phyloP scores from a whole-genome alignment of 2,329 filamentous ascomycete genomes.

The Mollisiaceae sp. region DNA sequence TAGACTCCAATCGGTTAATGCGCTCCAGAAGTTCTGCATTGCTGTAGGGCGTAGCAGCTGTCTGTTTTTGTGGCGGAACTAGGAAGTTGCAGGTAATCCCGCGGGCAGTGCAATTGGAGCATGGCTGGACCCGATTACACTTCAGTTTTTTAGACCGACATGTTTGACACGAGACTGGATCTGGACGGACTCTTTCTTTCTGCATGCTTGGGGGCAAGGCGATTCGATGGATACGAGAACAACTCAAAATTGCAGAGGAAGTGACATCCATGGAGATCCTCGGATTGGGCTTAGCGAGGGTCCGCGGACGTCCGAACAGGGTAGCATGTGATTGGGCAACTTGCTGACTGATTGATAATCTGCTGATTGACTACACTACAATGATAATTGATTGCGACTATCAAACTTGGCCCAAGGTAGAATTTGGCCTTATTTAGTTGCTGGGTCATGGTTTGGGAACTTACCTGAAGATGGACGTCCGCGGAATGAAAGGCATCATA shows the following conservation, averaged over 20 bases:
- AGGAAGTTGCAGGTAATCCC: constrained; percentile 29
- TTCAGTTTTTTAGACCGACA: constrained; percentile 33
- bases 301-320: background rate
- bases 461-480: background rate
- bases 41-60: constrained; percentile 10
- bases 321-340: too few relatives aligned
- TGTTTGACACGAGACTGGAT: constrained; percentile 31
- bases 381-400: too few relatives aligned
- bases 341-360: background rate
- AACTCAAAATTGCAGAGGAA: background rate
- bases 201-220: constrained; percentile 24
- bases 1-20: background rate
- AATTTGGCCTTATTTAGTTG: too few relatives aligned
- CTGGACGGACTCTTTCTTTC: constrained; percentile 29
- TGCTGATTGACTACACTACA: background rate
- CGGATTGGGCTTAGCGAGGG: background rate
- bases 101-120: constrained; percentile 31
- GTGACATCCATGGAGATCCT: background rate
- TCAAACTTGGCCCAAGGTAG: too few relatives aligned
- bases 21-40: background rate
- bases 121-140: constrained; percentile 31
- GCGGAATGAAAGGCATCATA: background rate
- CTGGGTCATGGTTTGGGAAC: background rate
- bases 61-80: constrained; percentile 18
- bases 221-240: background rate